Conservation (phyloP, 2,329 filamentous ascomycete genomes). For the Alternaria metachromatica region DNA sequence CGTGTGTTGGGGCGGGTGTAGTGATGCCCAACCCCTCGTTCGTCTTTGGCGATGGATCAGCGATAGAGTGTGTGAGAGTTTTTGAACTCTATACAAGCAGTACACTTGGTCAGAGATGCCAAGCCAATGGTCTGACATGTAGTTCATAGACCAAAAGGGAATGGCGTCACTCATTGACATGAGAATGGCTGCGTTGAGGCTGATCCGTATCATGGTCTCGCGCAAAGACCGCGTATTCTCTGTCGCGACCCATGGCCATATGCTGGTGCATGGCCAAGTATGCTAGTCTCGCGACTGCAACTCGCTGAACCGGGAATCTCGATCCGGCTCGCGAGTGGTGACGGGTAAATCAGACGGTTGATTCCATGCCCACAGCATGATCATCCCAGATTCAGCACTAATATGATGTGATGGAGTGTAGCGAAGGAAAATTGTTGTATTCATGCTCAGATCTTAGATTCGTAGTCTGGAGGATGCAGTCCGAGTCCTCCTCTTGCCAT, state of each 20-base stretch:
- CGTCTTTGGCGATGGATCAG: neutral
- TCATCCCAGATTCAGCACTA: neutral
- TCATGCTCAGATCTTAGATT: slow-evolving; percentile 39
- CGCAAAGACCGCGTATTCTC: neutral
- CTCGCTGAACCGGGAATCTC: neutral
- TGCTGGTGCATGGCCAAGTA: slow-evolving; percentile 6
- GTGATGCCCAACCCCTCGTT: neutral
- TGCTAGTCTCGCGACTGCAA: neutral
- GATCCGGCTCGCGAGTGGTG: neutral
- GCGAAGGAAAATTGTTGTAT: slow-evolving; percentile 2
- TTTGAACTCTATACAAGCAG: neutral
- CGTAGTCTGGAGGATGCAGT: slow-evolving; percentile 45
- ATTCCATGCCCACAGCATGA: neutral
- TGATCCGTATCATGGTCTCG: neutral
- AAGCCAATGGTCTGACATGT: neutral
- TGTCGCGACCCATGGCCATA: neutral
- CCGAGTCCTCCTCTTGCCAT: slow-evolving; percentile 50
- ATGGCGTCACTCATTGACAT: neutral
- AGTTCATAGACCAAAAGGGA: neutral
- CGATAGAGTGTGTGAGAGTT: neutral
- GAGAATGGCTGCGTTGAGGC: neutral
- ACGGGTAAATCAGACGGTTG: slow-evolving; percentile 11
- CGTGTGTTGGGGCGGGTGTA: no score
- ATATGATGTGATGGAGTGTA: slow-evolving; percentile 3
- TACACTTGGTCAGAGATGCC: neutral